phyloP scores from a whole-genome alignment of 2,329 filamentous ascomycete genomes.

The Bipolaris bicolor region DNA sequence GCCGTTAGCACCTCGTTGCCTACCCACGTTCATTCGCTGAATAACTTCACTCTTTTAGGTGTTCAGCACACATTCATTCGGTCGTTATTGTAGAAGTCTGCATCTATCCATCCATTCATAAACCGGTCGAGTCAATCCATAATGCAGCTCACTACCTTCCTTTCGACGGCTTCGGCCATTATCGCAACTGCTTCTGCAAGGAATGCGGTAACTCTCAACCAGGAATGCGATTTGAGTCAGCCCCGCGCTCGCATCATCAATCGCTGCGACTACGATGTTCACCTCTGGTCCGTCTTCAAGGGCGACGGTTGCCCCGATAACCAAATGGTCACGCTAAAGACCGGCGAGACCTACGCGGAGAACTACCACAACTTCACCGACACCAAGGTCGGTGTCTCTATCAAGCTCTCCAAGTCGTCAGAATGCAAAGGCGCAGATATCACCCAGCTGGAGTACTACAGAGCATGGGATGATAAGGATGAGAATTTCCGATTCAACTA shows the following conservation, averaged over 20 bases:
- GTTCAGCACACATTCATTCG: constrained; percentile 47
- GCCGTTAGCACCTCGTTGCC: constrained; percentile 47
- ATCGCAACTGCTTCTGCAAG: constrained; percentile 36
- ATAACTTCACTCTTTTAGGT: constrained; percentile 52
- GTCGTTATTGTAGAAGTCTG: constrained; percentile 28
- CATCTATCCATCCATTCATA: constrained; percentile 19
- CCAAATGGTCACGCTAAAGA: too few relatives aligned
- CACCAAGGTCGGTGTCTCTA: constrained; percentile 50
- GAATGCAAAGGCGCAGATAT: constrained; percentile 39
- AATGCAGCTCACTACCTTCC: constrained; percentile 44
- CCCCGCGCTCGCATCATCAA: constrained; percentile 45
- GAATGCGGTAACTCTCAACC: constrained; percentile 26
- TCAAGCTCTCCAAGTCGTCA: constrained; percentile 48
- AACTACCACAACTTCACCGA: constrained; percentile 34
- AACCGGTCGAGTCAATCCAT: constrained; percentile 25
- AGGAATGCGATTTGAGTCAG: constrained; percentile 19
- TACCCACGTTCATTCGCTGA: constrained; percentile 47
- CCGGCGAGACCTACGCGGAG: constrained; percentile 42
- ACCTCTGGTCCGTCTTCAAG: constrained; percentile 49
- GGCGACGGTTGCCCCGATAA: constrained; percentile 37
- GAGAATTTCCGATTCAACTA: constrained; percentile 32
- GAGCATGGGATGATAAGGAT: constrained; percentile 16
- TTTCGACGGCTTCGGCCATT: constrained; percentile 40
- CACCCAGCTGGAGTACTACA: constrained; percentile 49
- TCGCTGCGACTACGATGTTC: constrained; percentile 46